Evolutionary conservation across 2,329 filamentous ascomycete genomes (phyloP), one percentile per base, ranked within the genome.

Genomic region (Cercospora berteroae): DNA sequence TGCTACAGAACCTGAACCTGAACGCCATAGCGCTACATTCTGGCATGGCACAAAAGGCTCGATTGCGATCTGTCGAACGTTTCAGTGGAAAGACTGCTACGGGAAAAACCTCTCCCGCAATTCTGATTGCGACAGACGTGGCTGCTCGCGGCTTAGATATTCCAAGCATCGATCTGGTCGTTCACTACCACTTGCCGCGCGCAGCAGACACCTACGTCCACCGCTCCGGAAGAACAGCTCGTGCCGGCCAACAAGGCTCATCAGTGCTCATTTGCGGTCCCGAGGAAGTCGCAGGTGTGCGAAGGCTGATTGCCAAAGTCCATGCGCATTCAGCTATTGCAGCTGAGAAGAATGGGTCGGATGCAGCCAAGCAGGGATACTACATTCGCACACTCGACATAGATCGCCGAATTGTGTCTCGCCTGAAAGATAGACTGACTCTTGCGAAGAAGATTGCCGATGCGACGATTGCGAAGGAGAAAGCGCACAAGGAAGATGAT

Each of bases 101-200:
- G 0, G 78, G 80, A 0, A 83, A 86, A 57, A 80, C 83, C 23
- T 58, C 18, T 61, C 70, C 55, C 31, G 79, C 70, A 10, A 90
- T 98, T 56, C 87, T 98, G 2, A 86, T 99, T 18, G 93, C 95
- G 3, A 98, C 95, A 0, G 94, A 98, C 77, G 94, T 97, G 27
- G 94, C 94, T 2, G 93, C 94, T 4, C 89, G 94, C 69, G 95
- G 95, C 80, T 88, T 99, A 58, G 95, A 99, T 78, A 97, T 99
- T 73, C 90, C 92, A 56, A 88, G 89, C 36, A 93, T 98, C 57
- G 91, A 97, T 73, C 85, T 96, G 13, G 90, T 99, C 16, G 83
- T 99, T 18, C 95, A 99, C 80, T 99, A 99, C 81, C 94, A 99
- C 79, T 89, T 97, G 0, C 95, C 95, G 1, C 90, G 94, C 66